A percentile compares a stretch with the other conserved stretches of the same genome.
phyloP scores from a whole-genome alignment of 2,329 filamentous ascomycete genomes.

The Penicillium janthinellum region DNA sequence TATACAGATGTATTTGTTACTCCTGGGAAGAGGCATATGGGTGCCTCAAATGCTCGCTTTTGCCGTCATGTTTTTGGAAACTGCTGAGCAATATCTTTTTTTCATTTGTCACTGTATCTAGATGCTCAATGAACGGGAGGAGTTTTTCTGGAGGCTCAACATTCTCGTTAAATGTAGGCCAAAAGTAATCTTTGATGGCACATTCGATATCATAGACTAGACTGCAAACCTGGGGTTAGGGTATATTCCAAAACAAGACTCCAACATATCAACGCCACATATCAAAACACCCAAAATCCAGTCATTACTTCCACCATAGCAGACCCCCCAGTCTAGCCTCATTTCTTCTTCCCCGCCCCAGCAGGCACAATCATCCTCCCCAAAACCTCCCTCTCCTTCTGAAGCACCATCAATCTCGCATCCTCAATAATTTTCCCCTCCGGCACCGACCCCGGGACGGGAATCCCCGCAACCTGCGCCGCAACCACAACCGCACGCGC shows the following conservation, averaged over 20 bases:
- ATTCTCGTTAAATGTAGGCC: background rate
- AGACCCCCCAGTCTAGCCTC: constrained; percentile 1
- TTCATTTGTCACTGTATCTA: constrained; percentile 23
- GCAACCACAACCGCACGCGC: constrained; percentile 20
- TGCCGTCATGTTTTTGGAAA: background rate
- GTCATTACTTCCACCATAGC: background rate
- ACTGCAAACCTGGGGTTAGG: background rate
- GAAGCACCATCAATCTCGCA: constrained; percentile 64
- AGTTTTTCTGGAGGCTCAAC: constrained; percentile 10
- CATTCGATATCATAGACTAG: background rate
- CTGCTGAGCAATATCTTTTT: constrained; percentile 1
- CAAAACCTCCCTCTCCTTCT: constrained; percentile 69
- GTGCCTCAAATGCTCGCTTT: background rate
- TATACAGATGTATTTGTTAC: constrained; percentile 14
- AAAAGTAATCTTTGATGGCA: no score
- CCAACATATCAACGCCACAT: background rate
- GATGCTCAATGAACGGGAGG: constrained; percentile 21
- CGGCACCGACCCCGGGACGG: constrained; percentile 24
- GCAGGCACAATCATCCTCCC: constrained; percentile 60
- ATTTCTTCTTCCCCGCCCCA: constrained; percentile 33
- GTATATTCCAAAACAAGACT: background rate
- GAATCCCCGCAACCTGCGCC: constrained; percentile 19
- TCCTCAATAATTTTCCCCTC: constrained; percentile 65
- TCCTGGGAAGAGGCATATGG: background rate
- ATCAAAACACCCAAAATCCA: background rate